Evolutionary conservation across 306 rosid genomes (phyloP), one percentile per base, ranked within the genome.

Genomic region (Medicago arabica): DNA sequence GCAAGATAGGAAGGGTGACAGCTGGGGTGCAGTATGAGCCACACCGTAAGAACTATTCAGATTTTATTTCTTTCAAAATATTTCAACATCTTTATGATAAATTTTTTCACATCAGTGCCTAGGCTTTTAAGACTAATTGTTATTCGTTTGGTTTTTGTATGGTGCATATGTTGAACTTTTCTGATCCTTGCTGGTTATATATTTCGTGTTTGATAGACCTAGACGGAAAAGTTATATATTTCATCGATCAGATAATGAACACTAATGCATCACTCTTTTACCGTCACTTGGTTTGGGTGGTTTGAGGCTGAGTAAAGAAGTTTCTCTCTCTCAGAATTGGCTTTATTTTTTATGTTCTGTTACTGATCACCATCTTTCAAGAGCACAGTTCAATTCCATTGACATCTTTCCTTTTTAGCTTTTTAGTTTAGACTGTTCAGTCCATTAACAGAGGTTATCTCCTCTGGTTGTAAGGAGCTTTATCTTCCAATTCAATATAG

Each of bases 1-100:
- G 96, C 89, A 96, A 83, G 88, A 84, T 90, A 70, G 97, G 99
- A 80, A 90, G 93, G 84, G 79, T 92, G 75, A 96, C 91, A 64
- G 96, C 93, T 14, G 99, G 97, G 75, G 90, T 96, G 85, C 98
- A 89, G 81, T 95, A 84, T 58, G 99, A 92, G 84, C 97, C 98
- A 69, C 91, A 86, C 25, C 73, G 99, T 92, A 86, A 88, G 97
- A 76, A 59, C 80, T 78, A 46, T 55, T 43, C 38, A 12, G 46
- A 75, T 59, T 59, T 57, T 49, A 34, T 41, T 72, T 66, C 63
- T 73, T 70, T 67, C n/a, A 31, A 49, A 74, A 53, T 14, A 36
- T 64, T 46, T 50, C 23, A 39, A 28, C 11, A 46, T 46, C 5
- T 38, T 50, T 12, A 50, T 19, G 39, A 44, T 44, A 39, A 10